Base-by-base conservation (phyloP, 106 monocot species). In the Gastrodia elata region DNA sequence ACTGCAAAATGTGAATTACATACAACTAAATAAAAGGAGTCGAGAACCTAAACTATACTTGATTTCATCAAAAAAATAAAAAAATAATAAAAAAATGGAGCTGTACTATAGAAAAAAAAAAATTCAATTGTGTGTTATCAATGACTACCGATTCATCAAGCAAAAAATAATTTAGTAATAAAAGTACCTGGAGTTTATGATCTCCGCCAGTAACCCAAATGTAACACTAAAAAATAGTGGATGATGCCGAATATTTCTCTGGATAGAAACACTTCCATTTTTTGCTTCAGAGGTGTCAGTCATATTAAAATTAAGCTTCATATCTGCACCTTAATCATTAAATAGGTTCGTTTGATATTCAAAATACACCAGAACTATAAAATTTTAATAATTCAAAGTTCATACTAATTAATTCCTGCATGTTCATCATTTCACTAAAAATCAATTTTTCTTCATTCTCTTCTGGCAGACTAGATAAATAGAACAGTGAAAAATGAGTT, bases 191-290 rank as follows among this genome's bases (percentile, higher is more conserved):
- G 93, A 98, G 83, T 98, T 98, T 79, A 98, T 93, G 72, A 93
- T 98, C 81, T 98, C 97, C 43, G 93, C 93, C 8, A 98, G 76
- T 74, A 98, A 77, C 36, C 90, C 88, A 78, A 98, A 74, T 3
- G 88, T 80, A 34, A 98, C 82, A 38, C 93, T 88, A 85, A 98
- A 98, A 72, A 98, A 98, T 22, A 98, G 87, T 39, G 93, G 93
- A 80, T 98, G 97, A 49, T 67, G 75, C 30, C 83, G 81, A 41
- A 98, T 81, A 79, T 39, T 68, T 75, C 27, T 82, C 79, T 68
- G 61, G 8, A 46, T 22, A 36, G 76, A 71, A 67, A 30, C 77
- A 27, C 65, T 41, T 52, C 38, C 68, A 58, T 75, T 55, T 33
- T 81, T 73, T 32, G 68, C 34, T 75, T 72, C 80, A 36, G 75